phyloP scores from a whole-genome alignment of 1,284 basidiomycete genomes.

The Puccinia horiana region DNA sequence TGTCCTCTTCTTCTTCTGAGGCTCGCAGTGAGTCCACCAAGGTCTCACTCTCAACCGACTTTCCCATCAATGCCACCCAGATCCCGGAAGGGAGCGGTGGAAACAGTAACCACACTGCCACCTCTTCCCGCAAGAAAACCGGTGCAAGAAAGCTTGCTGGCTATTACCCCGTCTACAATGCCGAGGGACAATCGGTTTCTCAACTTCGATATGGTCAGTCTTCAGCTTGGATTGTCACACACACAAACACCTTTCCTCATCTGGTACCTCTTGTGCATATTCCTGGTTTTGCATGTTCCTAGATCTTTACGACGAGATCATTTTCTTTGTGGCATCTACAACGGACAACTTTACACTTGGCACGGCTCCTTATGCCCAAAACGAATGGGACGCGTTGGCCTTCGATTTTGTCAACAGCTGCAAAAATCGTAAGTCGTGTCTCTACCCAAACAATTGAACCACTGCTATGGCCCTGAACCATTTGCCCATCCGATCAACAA shows the following conservation, averaged over 20 bases:
- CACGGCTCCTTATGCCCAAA: not conserved
- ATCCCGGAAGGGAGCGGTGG: not conserved
- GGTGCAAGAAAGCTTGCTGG: conserved; percentile 15
- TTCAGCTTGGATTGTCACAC: not conserved
- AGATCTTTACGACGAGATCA: conserved; percentile 46
- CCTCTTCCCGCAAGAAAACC: not conserved
- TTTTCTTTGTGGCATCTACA: conserved; percentile 40
- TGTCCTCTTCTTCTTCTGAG: not conserved
- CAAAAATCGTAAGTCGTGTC: conserved; percentile 29
- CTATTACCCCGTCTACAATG: conserved; percentile 42
- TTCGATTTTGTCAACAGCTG: conserved; percentile 26
- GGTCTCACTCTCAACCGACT: not conserved
- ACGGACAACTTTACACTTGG: conserved; percentile 36
- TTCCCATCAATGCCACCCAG: not conserved
- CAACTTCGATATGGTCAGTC: conserved; percentile 42
- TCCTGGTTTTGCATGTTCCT: not conserved
- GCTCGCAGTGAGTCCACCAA: not conserved
- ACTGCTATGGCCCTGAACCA: not conserved
- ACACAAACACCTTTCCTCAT: not conserved
- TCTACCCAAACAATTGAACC: not conserved
- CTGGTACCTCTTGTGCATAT: not conserved
- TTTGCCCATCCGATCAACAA: not conserved
- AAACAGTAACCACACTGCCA: not conserved
- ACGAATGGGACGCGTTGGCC: conserved; percentile 31
- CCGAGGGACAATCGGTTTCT: conserved; percentile 16